These are phyloP conservation scores for Lentinula sp. DNA, from an alignment of 768 basidiomycete species.

Conservation along the genomic window DNA sequence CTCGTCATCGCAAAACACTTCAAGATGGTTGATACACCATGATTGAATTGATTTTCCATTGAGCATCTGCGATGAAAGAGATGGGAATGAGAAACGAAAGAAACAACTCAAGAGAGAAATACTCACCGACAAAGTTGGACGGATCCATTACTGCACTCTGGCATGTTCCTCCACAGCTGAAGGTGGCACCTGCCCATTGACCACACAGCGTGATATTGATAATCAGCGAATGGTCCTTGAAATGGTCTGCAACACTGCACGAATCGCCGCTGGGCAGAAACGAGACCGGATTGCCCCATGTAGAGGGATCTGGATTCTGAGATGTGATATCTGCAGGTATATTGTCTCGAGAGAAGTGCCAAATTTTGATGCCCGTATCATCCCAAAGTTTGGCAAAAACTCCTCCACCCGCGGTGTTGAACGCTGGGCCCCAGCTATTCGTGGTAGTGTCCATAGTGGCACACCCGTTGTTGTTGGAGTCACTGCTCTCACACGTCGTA, in stretches of 20 bases:
- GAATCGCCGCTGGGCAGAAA: constrained; percentile 25
- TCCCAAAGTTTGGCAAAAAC: constrained; percentile 28
- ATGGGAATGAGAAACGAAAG: neutral
- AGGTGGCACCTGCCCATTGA: constrained; percentile 30
- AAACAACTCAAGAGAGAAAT: neutral
- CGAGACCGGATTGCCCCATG: constrained; percentile 28
- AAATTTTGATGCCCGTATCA: constrained; percentile 26
- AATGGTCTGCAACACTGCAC: constrained; percentile 28
- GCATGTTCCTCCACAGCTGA: neutral
- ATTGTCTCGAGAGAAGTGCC: constrained; percentile 24
- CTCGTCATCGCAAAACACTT: neutral
- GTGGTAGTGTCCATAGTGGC: constrained; percentile 17
- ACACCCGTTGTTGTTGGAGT: constrained; percentile 19
- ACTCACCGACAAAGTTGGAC: constrained; percentile 40
- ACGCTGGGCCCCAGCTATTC: constrained; percentile 9
- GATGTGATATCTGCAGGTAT: constrained; percentile 27
- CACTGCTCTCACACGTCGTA: constrained; percentile 21
- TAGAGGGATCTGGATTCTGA: constrained; percentile 20
- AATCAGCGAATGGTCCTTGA: constrained; percentile 24
- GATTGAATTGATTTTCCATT: neutral
- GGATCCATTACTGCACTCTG: constrained; percentile 31
- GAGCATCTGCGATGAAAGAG: neutral
- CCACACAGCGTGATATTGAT: constrained; percentile 43
- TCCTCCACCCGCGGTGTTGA: constrained; percentile 20
- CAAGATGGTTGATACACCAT: neutral